These are phyloP conservation scores for Beauveria bassiana DNA, from an alignment of 2,329 filamentous ascomycete genomes.

Conservation along the genomic window DNA sequence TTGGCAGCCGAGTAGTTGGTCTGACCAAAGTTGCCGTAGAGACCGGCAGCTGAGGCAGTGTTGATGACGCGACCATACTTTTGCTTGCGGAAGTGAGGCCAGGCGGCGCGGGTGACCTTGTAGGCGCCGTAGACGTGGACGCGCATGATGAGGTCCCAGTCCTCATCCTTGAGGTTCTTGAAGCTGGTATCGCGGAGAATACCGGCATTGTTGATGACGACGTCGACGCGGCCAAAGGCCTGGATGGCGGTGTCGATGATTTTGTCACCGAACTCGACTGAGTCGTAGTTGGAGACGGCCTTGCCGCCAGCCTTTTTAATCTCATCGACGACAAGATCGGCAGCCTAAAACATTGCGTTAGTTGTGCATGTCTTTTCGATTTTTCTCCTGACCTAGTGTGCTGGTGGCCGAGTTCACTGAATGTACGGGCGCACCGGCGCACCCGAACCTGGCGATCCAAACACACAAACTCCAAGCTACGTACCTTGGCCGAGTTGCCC, in stretches of 20 bases:
- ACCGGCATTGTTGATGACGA: slow-evolving; percentile 96
- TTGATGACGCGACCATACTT: slow-evolving; percentile 97
- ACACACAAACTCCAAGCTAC: slow-evolving; percentile 14
- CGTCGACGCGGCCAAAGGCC: slow-evolving; percentile 77
- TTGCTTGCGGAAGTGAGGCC: slow-evolving; percentile 97
- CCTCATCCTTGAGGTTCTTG: slow-evolving; percentile 95
- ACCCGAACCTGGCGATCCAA: not conserved
- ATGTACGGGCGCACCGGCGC: not conserved
- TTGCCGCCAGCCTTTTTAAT: slow-evolving; percentile 86
- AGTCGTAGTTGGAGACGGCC: slow-evolving; percentile 95
- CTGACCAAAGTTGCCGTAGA: slow-evolving; percentile 95
- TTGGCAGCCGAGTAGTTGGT: slow-evolving; percentile 97
- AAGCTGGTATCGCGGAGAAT: slow-evolving; percentile 94
- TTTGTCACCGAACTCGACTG: slow-evolving; percentile 83
- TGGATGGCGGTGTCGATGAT: slow-evolving; percentile 88
- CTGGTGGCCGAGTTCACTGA: not conserved
- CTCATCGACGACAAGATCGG: slow-evolving; percentile 74
- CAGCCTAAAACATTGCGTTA: slow-evolving; percentile 47
- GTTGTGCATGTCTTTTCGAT: too few relatives aligned
- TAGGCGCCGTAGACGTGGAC: slow-evolving; percentile 92
- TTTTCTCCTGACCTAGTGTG: not conserved
- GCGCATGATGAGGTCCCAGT: slow-evolving; percentile 92
- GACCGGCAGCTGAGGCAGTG: slow-evolving; percentile 88
- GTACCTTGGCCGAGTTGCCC: slow-evolving; percentile 76
- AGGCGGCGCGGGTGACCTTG: slow-evolving; percentile 90